Conservation (phyloP, 2,329 filamentous ascomycete species). For the Verticillium nonalfalfae region DNA sequence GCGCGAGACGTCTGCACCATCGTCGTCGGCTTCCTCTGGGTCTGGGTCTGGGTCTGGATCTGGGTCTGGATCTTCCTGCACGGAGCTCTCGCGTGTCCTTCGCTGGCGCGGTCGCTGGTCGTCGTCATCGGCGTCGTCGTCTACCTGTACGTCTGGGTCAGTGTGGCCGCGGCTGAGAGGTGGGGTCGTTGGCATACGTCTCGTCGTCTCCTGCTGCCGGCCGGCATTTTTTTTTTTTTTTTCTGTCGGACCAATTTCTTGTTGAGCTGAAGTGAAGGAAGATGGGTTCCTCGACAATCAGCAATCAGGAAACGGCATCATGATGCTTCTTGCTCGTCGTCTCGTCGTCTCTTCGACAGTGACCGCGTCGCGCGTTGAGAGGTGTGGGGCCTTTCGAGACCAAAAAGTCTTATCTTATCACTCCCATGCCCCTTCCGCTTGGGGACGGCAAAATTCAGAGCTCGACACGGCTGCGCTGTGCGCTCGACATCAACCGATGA, state of each 20-base stretch:
- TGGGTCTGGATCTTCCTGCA: slow-evolving; percentile 15
- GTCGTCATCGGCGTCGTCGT: slow-evolving; percentile 24
- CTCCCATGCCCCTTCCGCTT: too few relatives aligned
- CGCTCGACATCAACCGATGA: too few relatives aligned
- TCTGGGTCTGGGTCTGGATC: too few relatives aligned
- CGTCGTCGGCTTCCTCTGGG: slow-evolving; percentile 18
- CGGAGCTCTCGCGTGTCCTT: slow-evolving; percentile 18
- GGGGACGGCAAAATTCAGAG: too few relatives aligned
- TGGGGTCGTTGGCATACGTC: slow-evolving; percentile 15
- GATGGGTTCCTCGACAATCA: too few relatives aligned
- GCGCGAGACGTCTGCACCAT: slow-evolving; percentile 32
- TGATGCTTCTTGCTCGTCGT: neutral
- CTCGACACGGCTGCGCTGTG: too few relatives aligned
- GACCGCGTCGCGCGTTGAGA: slow-evolving; percentile 2
- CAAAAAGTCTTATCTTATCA: slow-evolving; percentile 14
- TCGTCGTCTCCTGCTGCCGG: slow-evolving; percentile 22
- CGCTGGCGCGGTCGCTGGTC: slow-evolving; percentile 24
- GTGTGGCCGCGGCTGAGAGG: neutral
- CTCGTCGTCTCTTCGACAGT: neutral
- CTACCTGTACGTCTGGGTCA: slow-evolving; percentile 10
- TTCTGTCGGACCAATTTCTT: too few relatives aligned
- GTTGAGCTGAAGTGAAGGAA: too few relatives aligned
- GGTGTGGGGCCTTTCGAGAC: neutral
- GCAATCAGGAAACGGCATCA: neutral
- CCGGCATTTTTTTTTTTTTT: slow-evolving; percentile 20